Evolutionary conservation across 129 eudicot species (phyloP).

Genomic region (Oenanthe sinensis): DNA sequence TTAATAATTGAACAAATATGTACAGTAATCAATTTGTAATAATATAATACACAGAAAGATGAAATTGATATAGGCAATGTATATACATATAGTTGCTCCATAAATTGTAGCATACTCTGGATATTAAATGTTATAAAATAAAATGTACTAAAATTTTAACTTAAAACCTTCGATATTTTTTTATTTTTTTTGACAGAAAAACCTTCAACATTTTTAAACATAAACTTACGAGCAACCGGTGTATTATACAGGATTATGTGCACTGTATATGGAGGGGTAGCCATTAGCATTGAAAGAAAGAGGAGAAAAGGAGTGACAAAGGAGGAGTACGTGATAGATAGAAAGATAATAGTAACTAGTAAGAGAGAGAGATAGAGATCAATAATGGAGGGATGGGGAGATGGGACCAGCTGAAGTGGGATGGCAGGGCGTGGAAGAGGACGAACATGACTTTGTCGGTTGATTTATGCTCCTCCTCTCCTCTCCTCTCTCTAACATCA

Average conservation of each 20-base stretch:
- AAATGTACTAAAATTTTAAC: no score
- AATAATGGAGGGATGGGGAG: constrained; percentile 36
- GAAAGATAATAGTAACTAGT: not conserved
- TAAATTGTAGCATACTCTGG: no score
- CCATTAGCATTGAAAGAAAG: not conserved
- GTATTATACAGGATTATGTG: not conserved
- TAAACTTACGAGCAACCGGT: no score
- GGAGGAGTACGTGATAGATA: constrained; percentile 13
- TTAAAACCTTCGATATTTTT: no score
- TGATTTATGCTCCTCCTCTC: constrained; percentile 22
- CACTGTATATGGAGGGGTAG: no score
- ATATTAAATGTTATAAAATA: no score
- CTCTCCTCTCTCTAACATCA: constrained; percentile 11
- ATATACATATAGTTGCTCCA: no score
- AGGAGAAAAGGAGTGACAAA: constrained; percentile 16
- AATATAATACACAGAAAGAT: not conserved
- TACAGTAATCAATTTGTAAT: no score
- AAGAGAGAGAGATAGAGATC: constrained; percentile 12
- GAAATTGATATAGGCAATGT: not conserved
- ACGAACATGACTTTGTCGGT: constrained; percentile 76
- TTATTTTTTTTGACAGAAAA: no score
- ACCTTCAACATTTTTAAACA: no score
- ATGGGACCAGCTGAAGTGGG: constrained; percentile 41
- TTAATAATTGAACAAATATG: no score
- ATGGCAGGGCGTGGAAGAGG: constrained; percentile 80